Evolutionary conservation across 2,329 filamentous ascomycete species (phyloP), one percentile per base, ranked within the genome.

Genomic region (Ustilaginoidea virens): DNA sequence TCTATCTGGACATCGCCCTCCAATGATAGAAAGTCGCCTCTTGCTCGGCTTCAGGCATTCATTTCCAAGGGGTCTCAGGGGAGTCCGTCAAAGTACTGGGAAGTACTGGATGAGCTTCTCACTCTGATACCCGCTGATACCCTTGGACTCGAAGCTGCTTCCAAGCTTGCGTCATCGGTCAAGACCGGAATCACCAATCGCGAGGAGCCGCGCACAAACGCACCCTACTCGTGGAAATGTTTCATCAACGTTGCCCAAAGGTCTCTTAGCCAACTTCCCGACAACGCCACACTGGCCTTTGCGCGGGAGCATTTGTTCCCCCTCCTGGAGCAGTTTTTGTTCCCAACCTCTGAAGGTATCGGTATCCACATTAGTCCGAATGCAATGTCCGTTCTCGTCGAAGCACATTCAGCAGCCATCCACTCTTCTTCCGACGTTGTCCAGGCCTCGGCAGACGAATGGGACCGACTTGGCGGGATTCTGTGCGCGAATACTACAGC

Each of bases 21-120:
- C 1, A 56, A 49, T 10, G 56, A 57, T n/a, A 68, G 71, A 37
- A 69, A 65, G 32, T 53, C 66, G 2, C 60, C 69, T 0, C 39
- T 68, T 2, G 56, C 58, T 4, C 56, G 76, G 14, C 52, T 98
- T 4, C 66, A 69, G 28, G 60, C 72, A 7, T 90, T 92, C 40
- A 58, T 96, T 5, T 74, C 80, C 36, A 80, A 75, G 42, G 87
- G 90, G 3, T 92, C 87, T 0, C 81, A 94, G 44, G 70, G 74
- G n/a, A 78, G 79, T 3, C 60, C 71, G 0, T 55, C 63, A 4
- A 66, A 63, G 7, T 93, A 76, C 45, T 98, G 90, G 90, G 52
- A 62, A 16, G 69, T 67, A 11, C 48, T 92, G 18, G 60, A 66
- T 22, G 57, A 61, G 17, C 53, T 96, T 0, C 47, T 93, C 5